Evolutionary conservation across 371 early-diverging fungal species (phyloP).

Genomic region (Haplosporangium sp.): DNA sequence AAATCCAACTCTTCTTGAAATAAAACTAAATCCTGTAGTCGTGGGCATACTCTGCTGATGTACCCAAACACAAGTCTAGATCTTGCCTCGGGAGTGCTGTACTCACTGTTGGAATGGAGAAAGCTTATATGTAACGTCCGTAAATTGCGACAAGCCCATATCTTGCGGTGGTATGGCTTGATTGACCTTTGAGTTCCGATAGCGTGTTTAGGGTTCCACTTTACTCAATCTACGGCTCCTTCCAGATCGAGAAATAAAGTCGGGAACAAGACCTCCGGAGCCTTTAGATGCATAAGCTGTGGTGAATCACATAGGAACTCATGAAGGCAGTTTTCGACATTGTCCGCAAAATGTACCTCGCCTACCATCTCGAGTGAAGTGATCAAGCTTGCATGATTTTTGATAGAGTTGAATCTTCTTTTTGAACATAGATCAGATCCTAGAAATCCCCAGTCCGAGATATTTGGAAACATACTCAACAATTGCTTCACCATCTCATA

Average conservation of each 20-base stretch:
- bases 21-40: neutral
- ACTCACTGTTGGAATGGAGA: neutral
- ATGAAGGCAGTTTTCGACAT: conserved; percentile 4
- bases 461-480: neutral
- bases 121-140: neutral
- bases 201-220: neutral
- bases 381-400: neutral
- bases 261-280: neutral
- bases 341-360: too few species aligned
- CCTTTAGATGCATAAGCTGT: conserved; percentile 21
- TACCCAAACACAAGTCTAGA: neutral
- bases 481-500: neutral
- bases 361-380: neutral
- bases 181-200: neutral
- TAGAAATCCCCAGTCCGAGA: neutral
- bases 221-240: neutral
- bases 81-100: neutral
- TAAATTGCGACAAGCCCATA: conserved; percentile 26
- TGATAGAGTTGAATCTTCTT: neutral
- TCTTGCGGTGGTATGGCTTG: neutral
- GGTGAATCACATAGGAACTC: conserved; percentile 12
- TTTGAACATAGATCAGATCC: neutral
- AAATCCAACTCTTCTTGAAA: neutral
- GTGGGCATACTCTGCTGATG: neutral
- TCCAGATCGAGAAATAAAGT: conserved; percentile 6